These are phyloP conservation scores for Papilionanthe hybrid DNA, from an alignment of 116 monocot species.

Conservation along the genomic window DNA sequence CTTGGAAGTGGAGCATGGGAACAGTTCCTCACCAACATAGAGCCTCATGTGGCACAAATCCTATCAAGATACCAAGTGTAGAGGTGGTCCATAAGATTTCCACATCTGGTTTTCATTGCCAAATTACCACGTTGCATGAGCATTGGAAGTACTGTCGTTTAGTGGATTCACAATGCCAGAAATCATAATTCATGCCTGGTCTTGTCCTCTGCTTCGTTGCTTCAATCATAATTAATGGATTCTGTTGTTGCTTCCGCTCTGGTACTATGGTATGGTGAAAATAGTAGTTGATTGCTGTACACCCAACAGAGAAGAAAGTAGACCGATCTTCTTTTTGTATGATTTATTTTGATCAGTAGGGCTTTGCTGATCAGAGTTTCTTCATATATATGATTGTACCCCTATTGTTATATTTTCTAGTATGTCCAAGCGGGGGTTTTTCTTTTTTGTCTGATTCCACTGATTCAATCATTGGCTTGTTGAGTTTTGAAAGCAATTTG, in stretches of 20 bases:
- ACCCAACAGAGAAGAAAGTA: background rate
- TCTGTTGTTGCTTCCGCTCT: background rate
- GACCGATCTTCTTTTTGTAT: background rate
- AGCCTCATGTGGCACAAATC: conserved; percentile 50
- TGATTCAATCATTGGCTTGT: background rate
- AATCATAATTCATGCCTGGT: background rate
- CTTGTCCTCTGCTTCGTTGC: background rate
- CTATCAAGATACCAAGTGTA: conserved; percentile 61
- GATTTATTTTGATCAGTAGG: background rate
- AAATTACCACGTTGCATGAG: background rate
- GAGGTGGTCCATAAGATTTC: background rate
- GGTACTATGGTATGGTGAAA: background rate
- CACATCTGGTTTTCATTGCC: background rate
- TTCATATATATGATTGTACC: background rate
- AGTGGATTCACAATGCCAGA: background rate
- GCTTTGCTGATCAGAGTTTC: background rate
- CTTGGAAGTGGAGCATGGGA: conserved; percentile 74
- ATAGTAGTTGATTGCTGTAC: background rate
- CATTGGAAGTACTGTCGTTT: background rate
- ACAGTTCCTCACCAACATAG: conserved; percentile 58
- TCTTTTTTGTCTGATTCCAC: conserved; percentile 3
- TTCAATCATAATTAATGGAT: background rate
- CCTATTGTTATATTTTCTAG: background rate
- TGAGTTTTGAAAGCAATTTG: background rate
- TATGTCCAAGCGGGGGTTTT: background rate